These are phyloP conservation scores for Tarenaya hassleriana DNA, from an alignment of 345 rosid genomes.

Conservation along the genomic window DNA sequence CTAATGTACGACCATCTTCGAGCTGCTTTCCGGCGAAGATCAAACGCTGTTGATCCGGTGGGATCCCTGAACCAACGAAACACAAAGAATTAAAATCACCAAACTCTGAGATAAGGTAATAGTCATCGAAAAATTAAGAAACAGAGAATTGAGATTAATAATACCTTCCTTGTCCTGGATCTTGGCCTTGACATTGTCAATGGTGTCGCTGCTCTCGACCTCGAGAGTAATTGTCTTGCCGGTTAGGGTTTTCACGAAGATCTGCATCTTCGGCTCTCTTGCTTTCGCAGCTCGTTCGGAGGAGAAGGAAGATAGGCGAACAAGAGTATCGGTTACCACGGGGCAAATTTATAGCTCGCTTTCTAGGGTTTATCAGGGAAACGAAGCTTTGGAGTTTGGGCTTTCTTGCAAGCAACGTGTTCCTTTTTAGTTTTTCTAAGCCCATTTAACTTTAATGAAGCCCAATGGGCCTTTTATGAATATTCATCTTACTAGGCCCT, in stretches of 20 bases:
- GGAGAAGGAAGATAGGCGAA: neutral
- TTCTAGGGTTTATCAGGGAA: neutral
- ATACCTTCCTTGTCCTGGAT: constrained; percentile 16
- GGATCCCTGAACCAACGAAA: constrained; percentile 29
- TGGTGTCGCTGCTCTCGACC: constrained; percentile 17
- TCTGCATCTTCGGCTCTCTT: constrained; percentile 15
- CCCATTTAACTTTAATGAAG: neutral
- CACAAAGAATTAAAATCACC: constrained; percentile 4
- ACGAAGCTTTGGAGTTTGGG: neutral
- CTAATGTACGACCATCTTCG: constrained; percentile 52
- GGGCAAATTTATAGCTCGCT: neutral
- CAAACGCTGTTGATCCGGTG: constrained; percentile 52
- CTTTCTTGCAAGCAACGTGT: neutral
- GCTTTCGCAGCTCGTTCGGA: neutral
- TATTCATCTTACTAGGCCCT: no score
- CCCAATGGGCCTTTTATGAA: no score
- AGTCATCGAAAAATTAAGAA: neutral
- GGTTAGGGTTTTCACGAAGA: constrained; percentile 19
- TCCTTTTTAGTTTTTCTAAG: neutral
- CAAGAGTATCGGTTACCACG: neutral
- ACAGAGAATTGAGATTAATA: neutral
- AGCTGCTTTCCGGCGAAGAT: constrained; percentile 53
- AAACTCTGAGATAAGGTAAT: neutral
- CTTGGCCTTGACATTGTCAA: constrained; percentile 16
- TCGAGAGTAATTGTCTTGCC: constrained; percentile 18